phyloP scores from a whole-genome alignment of 2,329 filamentous ascomycete species.

The Thielaviopsis punctulata region DNA sequence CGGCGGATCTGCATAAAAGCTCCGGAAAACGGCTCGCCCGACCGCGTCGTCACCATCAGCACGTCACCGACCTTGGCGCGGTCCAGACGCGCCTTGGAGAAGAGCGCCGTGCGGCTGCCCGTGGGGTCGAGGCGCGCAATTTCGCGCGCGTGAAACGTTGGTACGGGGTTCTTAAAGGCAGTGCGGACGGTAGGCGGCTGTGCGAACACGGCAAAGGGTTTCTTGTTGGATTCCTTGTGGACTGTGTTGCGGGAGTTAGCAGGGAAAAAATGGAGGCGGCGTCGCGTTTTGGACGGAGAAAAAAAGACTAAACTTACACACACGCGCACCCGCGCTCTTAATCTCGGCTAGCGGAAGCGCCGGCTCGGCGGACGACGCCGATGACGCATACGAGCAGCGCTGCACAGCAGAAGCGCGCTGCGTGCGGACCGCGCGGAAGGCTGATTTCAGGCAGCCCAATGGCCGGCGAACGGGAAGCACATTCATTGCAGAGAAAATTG shows the following conservation, averaged over 20 bases:
- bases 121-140: slow-evolving; percentile 65
- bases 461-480: slow-evolving; percentile 45
- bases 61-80: slow-evolving; percentile 76
- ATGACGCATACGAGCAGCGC: slow-evolving; percentile 10
- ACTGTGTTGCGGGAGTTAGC: not conserved
- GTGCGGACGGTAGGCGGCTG: slow-evolving; percentile 21
- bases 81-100: slow-evolving; percentile 61
- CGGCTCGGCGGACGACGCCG: slow-evolving; percentile 23
- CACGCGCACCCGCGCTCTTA: slow-evolving; percentile 15
- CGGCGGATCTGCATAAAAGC: slow-evolving; percentile 76
- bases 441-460: slow-evolving; percentile 50
- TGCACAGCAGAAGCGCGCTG: slow-evolving; percentile 20
- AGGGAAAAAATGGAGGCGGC: not conserved
- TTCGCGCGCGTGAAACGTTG: slow-evolving; percentile 48
- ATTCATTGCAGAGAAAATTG: slow-evolving; percentile 33
- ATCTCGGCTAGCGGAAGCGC: slow-evolving; percentile 18
- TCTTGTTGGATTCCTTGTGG: slow-evolving; percentile 11
- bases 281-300: not conserved
- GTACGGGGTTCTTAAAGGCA: slow-evolving; percentile 39
- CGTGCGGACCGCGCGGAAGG: slow-evolving; percentile 40
- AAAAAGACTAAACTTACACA: slow-evolving; percentile 17
- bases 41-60: slow-evolving; percentile 67
- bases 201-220: slow-evolving; percentile 14
- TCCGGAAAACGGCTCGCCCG: slow-evolving; percentile 74
- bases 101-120: slow-evolving; percentile 65